A percentile compares a stretch with the other conserved stretches of the same genome.
Conservation (phyloP, 1,139 yeast species). For the Nadsonia commutata region DNA sequence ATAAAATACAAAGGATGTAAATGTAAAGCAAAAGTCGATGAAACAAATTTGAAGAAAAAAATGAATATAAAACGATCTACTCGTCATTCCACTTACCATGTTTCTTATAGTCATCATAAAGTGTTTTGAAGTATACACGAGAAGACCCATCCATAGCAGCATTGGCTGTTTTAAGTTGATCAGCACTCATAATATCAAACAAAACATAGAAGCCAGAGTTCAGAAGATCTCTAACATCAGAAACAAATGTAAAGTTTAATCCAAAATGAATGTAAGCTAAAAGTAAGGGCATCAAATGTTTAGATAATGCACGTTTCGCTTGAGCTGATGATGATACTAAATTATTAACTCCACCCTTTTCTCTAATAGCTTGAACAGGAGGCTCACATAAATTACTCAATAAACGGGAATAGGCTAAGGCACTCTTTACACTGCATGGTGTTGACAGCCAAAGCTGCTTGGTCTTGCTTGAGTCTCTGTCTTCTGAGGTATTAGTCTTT, state of each 20-base stretch:
- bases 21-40: too few species aligned
- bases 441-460: conserved; percentile 5
- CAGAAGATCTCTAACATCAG: conserved; percentile 36
- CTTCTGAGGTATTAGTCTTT: conserved; percentile 12
- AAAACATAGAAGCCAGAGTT: conserved; percentile 44
- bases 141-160: conserved; percentile 61
- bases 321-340: conserved; percentile 43
- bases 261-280: conserved; percentile 35
- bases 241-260: conserved; percentile 35
- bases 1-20: too few species aligned
- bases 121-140: conserved; percentile 46
- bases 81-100: conserved; percentile 60
- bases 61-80: too few species aligned
- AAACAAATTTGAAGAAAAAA: too few species aligned
- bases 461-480: conserved; percentile 3
- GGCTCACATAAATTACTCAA: conserved; percentile 67
- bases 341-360: conserved; percentile 18
- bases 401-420: conserved; percentile 41
- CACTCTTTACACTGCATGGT: conserved; percentile 14
- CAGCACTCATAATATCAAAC: conserved; percentile 53
- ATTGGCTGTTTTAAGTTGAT: conserved; percentile 52
- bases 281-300: conserved; percentile 47
- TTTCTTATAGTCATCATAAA: conserved; percentile 60
- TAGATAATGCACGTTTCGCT: conserved; percentile 46
- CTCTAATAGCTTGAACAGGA: conserved; percentile 20